Base-by-base conservation (phyloP, 2,329 filamentous ascomycete genomes). In the Celoporthe dispersa region DNA sequence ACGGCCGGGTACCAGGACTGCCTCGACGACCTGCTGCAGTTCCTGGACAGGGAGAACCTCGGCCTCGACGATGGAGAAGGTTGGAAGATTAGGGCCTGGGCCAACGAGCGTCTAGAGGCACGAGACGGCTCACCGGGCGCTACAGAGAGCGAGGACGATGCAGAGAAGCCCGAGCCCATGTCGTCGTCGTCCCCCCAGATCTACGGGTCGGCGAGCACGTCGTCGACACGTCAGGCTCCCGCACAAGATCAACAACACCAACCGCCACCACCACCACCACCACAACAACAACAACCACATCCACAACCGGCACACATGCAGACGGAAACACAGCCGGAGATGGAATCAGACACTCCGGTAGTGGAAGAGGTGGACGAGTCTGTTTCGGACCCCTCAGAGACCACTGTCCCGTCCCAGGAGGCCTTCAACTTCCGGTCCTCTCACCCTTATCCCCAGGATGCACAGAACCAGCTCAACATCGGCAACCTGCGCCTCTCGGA, bases 1-100 rank as follows among this genome's bases (percentile, higher is more conserved):
- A 83, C 88, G 65, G 91, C 94, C 53, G 96, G 96, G 35, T 98
- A 98, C 76, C 94, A 98, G 79, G 94, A 98, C 78, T 97, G 94
- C 51, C 84, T 99, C 51, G 94, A 98, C 73, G 95, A 98, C 74
- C 84, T 99, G 6, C 83, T 98, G n/a, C 81, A 86, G 22, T 97
- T 97, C 75, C 83, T 98, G 67, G 94, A 98, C 78, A 91, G 89
- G 77, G 90, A 94, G 77, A 90, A 93, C 73, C 85, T 97, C 68
- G 94, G 93, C 0, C 78, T 96, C 16, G 87, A 86, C 63, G 92
- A 96, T 79, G 93, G 93, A 19, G 94, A 97, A 79, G 93, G 86
- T 28, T 88, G 86, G 83, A 84, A 81, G 71, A 82, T 91, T 68
- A 82, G 89, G 68, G 83, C 83, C 77, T 91, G 89, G 89, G 90